phyloP scores from a whole-genome alignment of 208 protist genomes.

The Leishmania tarentolae region DNA sequence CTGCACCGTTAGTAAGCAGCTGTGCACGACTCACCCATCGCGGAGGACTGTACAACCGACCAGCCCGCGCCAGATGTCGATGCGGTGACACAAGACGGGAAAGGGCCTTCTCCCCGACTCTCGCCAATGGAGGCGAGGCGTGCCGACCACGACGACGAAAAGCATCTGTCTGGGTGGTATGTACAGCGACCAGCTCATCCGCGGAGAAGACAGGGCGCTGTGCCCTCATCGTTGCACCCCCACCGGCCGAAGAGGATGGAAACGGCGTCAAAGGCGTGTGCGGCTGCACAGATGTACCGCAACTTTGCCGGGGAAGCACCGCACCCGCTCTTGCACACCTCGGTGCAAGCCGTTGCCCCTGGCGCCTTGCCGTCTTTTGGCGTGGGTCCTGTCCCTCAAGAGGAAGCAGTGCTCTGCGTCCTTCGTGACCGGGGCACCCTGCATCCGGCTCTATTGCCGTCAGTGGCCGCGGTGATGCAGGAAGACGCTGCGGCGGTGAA shows the following conservation, averaged over 20 bases:
- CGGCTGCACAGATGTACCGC: not conserved
- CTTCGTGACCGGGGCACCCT: not conserved
- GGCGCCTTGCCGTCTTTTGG: not conserved
- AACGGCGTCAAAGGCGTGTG: conserved; percentile 5
- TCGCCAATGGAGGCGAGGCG: conserved; percentile 3
- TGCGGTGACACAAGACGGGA: not conserved
- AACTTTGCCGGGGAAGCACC: not conserved
- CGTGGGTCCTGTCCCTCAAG: not conserved
- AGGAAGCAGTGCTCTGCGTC: not conserved
- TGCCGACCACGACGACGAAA: conserved; percentile 13
- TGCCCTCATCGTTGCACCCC: not conserved
- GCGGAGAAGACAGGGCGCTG: not conserved
- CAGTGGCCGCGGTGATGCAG: not conserved
- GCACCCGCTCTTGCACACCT: not conserved
- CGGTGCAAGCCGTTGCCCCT: not conserved
- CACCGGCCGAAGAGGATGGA: not conserved
- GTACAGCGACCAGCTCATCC: not conserved
- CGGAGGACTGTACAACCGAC: conserved; percentile 12
- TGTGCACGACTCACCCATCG: not conserved
- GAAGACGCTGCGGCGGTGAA: conserved; percentile 2
- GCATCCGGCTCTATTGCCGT: not conserved
- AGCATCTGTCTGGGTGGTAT: not conserved
- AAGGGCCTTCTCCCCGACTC: not conserved
- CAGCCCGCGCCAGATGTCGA: not conserved
- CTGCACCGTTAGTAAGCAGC: not conserved